Conservation (phyloP, 2,329 filamentous ascomycete genomes). For the Verticillium albo-atrum region DNA sequence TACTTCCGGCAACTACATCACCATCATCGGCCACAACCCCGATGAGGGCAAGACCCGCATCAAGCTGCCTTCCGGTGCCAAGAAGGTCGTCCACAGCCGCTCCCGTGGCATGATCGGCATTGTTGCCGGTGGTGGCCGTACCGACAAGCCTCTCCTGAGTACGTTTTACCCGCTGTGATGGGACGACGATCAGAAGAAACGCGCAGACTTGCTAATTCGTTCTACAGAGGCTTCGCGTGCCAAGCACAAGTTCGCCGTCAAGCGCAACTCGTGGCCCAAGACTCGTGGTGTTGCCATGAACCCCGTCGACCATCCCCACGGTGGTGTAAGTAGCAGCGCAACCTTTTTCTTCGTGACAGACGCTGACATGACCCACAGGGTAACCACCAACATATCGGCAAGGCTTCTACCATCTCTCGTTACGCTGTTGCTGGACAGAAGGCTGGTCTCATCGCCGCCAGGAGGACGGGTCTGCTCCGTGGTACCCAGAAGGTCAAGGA, state of each 20-base stretch:
- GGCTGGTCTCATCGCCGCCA: conserved; percentile 99
- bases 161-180: conserved; percentile 30
- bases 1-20: conserved; percentile 99
- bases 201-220: conserved; percentile 18
- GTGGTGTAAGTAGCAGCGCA: conserved; percentile 60
- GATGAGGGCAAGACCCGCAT: conserved; percentile 99
- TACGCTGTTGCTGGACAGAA: conserved; percentile 99
- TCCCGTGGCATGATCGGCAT: conserved; percentile 99
- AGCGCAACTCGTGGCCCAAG: conserved; percentile 99
- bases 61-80: conserved; percentile 98
- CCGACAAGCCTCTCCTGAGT: conserved; percentile 98
- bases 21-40: conserved; percentile 94
- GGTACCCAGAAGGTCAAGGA: conserved; percentile 99
- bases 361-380: conserved; percentile 55
- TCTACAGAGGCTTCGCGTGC: conserved; percentile 89
- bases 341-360: conserved; percentile 6
- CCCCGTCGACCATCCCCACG: conserved; percentile 98
- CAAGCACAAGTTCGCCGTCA: conserved; percentile 99
- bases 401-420: conserved; percentile 98
- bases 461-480: conserved; percentile 99
- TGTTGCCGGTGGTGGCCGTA: conserved; percentile 97
- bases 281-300: conserved; percentile 99
- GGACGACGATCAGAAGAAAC: not conserved
- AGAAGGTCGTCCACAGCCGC: conserved; percentile 94
- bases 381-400: conserved; percentile 99